A percentile compares a stretch with the other conserved stretches of the same genome.
These are phyloP conservation scores for Cercospora citrullina DNA, from an alignment of 2,329 filamentous ascomycete species.

Conservation along the genomic window DNA sequence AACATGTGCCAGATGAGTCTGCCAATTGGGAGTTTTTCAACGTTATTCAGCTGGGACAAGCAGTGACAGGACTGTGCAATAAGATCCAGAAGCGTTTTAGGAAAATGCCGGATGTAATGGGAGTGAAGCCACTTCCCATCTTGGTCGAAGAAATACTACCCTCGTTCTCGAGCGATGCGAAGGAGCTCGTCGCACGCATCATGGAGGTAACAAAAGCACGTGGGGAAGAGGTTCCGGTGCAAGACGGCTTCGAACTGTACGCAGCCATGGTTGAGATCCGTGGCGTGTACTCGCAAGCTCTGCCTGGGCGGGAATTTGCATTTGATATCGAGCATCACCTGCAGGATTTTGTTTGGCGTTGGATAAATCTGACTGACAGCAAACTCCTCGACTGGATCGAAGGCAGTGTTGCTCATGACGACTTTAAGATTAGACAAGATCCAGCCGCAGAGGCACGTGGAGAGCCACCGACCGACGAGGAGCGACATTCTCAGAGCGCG, in stretches of 20 bases:
- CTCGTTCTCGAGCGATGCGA: conserved; percentile 84
- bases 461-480: conserved; percentile 66
- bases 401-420: conserved; percentile 85
- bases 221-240: conserved; percentile 74
- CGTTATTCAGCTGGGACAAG: conserved; percentile 83
- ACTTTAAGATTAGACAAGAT: conserved; percentile 73
- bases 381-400: conserved; percentile 84
- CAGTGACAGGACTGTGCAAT: conserved; percentile 79
- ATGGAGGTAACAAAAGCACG: conserved; percentile 69
- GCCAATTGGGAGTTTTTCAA: conserved; percentile 89
- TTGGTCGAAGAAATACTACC: conserved; percentile 83
- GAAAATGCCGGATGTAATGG: conserved; percentile 84
- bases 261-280: conserved; percentile 83
- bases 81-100: conserved; percentile 90
- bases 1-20: conserved; percentile 75
- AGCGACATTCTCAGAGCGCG: conserved; percentile 88
- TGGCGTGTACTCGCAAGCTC: conserved; percentile 71
- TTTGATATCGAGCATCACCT: conserved; percentile 86
- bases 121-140: conserved; percentile 66
- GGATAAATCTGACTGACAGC: conserved; percentile 78
- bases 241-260: conserved; percentile 94
- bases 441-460: conserved; percentile 55
- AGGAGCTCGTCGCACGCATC: conserved; percentile 80
- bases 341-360: conserved; percentile 92
- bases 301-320: conserved; percentile 72